Percentiles rank a stretch among this genome's conserved stretches.
Evolutionary conservation across 2,329 filamentous ascomycete genomes (phyloP).

Genomic region (Aspergillus texensis): DNA sequence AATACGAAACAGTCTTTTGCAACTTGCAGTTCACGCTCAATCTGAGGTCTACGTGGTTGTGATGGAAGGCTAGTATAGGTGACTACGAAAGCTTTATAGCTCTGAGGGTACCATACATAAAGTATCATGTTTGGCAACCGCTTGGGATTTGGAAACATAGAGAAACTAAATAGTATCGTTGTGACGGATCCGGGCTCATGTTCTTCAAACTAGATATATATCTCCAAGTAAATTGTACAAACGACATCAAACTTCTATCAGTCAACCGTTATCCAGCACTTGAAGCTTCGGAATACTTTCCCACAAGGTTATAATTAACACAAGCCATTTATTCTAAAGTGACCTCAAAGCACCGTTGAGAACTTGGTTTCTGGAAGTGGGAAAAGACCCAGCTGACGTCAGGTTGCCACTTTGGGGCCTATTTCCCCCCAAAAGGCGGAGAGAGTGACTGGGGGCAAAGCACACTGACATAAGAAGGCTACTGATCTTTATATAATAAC

Average conservation of each 20-base stretch:
- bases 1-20: background rate
- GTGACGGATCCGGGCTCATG: too few relatives aligned
- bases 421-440: background rate
- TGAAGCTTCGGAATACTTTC: background rate
- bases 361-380: constrained; percentile 2
- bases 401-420: constrained; percentile 1
- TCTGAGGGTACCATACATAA: background rate
- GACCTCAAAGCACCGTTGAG: constrained; percentile 1
- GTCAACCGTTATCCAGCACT: background rate
- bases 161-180: background rate
- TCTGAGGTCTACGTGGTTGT: background rate
- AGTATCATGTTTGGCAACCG: too few relatives aligned
- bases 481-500: background rate
- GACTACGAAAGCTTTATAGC: background rate
- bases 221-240: background rate
- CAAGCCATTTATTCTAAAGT: background rate
- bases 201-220: background rate
- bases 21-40: background rate
- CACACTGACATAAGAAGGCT: background rate
- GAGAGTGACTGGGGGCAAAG: background rate
- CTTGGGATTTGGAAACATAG: too few relatives aligned
- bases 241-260: background rate
- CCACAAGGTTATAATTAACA: background rate
- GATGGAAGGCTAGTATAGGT: background rate
- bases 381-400: background rate